These are phyloP conservation scores for Rhodosporidiobolus sp. DNA, from an alignment of 768 basidiomycete genomes.

Conservation along the genomic window DNA sequence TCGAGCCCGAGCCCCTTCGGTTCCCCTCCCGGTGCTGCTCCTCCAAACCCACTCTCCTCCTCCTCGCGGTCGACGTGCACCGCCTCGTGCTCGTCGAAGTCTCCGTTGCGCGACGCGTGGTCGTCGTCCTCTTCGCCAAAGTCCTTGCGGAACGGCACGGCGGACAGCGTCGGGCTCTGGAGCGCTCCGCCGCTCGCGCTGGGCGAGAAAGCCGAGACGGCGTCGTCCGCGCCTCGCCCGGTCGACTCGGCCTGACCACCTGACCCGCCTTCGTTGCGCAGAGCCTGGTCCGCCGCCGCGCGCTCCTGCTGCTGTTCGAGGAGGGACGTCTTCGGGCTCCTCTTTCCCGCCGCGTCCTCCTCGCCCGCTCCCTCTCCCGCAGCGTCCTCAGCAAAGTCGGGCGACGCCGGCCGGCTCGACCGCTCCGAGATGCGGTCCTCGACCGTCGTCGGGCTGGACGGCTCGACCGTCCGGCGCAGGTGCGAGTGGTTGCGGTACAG, in stretches of 20 bases:
- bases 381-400: conserved; percentile 2
- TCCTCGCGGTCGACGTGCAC: neutral
- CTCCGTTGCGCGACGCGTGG: conserved; percentile 40
- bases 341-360: neutral
- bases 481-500: conserved; percentile 12
- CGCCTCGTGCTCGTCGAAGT: neutral
- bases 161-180: conserved; percentile 42
- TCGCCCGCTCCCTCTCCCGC: neutral
- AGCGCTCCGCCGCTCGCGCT: conserved; percentile 17
- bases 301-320: neutral
- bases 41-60: neutral
- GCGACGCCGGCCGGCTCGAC: conserved; percentile 1
- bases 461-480: neutral
- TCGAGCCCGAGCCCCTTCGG: conserved; percentile 17
- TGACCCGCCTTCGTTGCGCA: neutral
- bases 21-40: neutral
- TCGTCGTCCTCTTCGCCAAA: conserved; percentile 47
- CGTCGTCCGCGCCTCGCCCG: neutral
- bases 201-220: neutral
- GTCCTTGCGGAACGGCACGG: conserved; percentile 50
- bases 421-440: conserved; percentile 12
- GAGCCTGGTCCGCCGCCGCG: neutral
- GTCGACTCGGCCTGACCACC: neutral
- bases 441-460: neutral
- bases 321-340: conserved; percentile 23